Conservation (phyloP, 345 rosid species). For the Salix udensis region DNA sequence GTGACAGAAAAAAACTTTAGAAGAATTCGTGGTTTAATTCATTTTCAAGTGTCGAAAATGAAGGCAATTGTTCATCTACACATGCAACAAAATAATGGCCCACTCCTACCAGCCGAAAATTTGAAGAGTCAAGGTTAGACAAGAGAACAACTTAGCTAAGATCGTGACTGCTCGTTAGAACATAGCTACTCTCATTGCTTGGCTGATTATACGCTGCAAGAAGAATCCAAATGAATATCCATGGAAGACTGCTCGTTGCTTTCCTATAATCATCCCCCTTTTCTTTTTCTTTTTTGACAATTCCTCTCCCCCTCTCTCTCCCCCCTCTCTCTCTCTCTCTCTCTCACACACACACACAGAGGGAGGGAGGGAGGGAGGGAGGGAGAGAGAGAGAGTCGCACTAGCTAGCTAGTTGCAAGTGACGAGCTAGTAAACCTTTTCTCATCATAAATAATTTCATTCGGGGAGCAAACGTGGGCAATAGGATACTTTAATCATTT, state of each 20-base stretch:
- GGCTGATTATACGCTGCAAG: not conserved
- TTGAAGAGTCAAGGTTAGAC: not conserved
- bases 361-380: too few species aligned
- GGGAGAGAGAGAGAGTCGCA: not conserved
- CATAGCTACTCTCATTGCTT: not conserved
- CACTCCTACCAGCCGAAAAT: not conserved
- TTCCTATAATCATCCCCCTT: not conserved
- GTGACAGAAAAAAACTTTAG: too few species aligned
- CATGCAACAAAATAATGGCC: slow-evolving; percentile 27
- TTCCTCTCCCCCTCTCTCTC: too few species aligned
- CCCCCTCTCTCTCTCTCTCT: not conserved
- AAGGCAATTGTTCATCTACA: not conserved
- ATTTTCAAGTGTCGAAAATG: slow-evolving; percentile 8
- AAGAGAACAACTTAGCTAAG: slow-evolving; percentile 7
- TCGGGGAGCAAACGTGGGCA: too few species aligned
- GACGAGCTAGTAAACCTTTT: too few species aligned
- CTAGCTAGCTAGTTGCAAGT: too few species aligned
- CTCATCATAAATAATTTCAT: too few species aligned
- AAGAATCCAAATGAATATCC: not conserved
- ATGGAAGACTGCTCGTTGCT: not conserved
- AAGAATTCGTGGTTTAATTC: not conserved
- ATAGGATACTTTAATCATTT: not conserved
- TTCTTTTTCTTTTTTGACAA: not conserved
- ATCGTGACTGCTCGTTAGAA: not conserved
- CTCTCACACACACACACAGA: too few species aligned